Evolutionary conservation across 1,284 basidiomycete species (phyloP).

Genomic region (Moesziomyces globuligerus): DNA sequence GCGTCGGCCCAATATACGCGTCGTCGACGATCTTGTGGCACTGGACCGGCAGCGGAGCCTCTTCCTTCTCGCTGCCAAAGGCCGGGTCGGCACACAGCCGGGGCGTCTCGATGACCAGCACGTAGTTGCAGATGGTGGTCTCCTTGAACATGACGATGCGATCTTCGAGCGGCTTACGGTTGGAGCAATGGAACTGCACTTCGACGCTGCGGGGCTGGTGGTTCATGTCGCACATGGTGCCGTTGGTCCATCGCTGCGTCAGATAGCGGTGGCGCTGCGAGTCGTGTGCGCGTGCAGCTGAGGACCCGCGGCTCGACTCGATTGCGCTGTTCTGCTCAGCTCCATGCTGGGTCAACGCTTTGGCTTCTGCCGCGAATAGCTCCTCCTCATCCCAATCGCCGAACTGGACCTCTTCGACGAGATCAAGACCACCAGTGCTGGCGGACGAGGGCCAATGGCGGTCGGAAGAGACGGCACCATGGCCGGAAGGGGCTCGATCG

Average conservation of each 20-base stretch:
- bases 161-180: slow-evolving; percentile 35
- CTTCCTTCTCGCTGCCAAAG: slow-evolving; percentile 45
- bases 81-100: slow-evolving; percentile 42
- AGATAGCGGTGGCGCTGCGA: slow-evolving; percentile 48
- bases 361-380: slow-evolving; percentile 37
- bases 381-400: slow-evolving; percentile 54
- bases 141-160: slow-evolving; percentile 61
- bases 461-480: slow-evolving; percentile 13
- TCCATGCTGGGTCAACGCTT: slow-evolving; percentile 17
- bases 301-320: neutral
- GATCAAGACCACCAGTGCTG: slow-evolving; percentile 43
- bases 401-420: slow-evolving; percentile 59
- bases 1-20: slow-evolving; percentile 18
- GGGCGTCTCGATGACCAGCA: slow-evolving; percentile 51
- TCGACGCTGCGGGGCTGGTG: slow-evolving; percentile 54
- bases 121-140: slow-evolving; percentile 63
- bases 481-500: neutral
- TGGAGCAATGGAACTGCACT: slow-evolving; percentile 58
- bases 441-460: slow-evolving; percentile 6
- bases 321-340: neutral
- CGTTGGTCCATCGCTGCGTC: slow-evolving; percentile 57
- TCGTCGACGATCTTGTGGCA: slow-evolving; percentile 44
- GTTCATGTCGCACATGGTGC: slow-evolving; percentile 59
- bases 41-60: slow-evolving; percentile 22
- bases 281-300: slow-evolving; percentile 1